phyloP scores from a whole-genome alignment of 2,329 filamentous ascomycete species.

The Colletotrichum higginsianum region DNA sequence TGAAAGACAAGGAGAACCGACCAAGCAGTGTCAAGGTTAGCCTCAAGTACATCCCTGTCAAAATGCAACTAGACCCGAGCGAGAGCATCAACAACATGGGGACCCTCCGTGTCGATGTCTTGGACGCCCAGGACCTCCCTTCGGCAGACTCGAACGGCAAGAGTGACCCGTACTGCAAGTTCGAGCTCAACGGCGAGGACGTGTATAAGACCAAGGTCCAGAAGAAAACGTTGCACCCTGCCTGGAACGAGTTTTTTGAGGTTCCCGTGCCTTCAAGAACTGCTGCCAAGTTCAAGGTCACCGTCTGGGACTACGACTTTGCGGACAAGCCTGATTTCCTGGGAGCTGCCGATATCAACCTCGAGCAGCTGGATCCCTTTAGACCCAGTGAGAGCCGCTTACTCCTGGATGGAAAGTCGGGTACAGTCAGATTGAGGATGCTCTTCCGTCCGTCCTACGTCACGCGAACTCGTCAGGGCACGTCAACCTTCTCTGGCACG shows the following conservation, averaged over 20 bases:
- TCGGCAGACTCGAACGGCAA: slow-evolving; percentile 96
- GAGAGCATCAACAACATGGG: slow-evolving; percentile 99
- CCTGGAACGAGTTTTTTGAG: slow-evolving; percentile 98
- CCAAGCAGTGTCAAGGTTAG: slow-evolving; percentile 88
- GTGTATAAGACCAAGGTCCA: slow-evolving; percentile 95
- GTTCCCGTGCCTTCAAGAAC: slow-evolving; percentile 86
- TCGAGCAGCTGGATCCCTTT: slow-evolving; percentile 89
- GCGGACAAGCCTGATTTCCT: slow-evolving; percentile 93
- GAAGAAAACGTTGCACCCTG: slow-evolving; percentile 96
- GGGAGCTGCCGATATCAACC: slow-evolving; percentile 82
- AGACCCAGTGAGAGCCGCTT: slow-evolving; percentile 81
- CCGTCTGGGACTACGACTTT: slow-evolving; percentile 97
- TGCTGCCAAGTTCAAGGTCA: slow-evolving; percentile 84
- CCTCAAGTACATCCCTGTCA: slow-evolving; percentile 93
- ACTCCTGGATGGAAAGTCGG: slow-evolving; percentile 89
- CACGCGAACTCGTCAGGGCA: slow-evolving; percentile 87
- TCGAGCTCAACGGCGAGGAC: slow-evolving; percentile 89
- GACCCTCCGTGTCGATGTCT: slow-evolving; percentile 90
- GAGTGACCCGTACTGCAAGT: slow-evolving; percentile 97
- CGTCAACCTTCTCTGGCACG: slow-evolving; percentile 92
- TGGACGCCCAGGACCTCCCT: slow-evolving; percentile 90
- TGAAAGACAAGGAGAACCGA: slow-evolving; percentile 84
- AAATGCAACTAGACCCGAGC: slow-evolving; percentile 93
- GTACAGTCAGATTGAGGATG: slow-evolving; percentile 84
- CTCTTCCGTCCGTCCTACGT: slow-evolving; percentile 96